phyloP scores from a whole-genome alignment of 192 early-diverging fungal species.

The Spizellomyces punctatus region DNA sequence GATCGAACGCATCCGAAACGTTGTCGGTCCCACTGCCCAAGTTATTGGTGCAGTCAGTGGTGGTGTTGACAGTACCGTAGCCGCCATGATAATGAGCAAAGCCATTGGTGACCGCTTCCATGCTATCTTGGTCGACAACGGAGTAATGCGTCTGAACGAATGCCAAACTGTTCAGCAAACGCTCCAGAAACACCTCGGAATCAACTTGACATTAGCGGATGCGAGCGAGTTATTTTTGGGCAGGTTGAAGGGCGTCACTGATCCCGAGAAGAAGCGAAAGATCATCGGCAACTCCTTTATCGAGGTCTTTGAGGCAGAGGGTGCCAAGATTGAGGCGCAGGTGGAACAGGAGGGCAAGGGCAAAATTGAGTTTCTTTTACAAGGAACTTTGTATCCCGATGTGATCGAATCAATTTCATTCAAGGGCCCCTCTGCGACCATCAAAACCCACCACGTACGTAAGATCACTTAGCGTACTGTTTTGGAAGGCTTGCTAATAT shows the following conservation, averaged over 20 bases:
- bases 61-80: constrained; percentile 96
- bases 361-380: constrained; percentile 91
- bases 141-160: constrained; percentile 98
- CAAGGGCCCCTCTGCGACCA: constrained; percentile 98
- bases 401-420: constrained; percentile 98
- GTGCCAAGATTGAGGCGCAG: constrained; percentile 80
- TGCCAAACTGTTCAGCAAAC: constrained; percentile 82
- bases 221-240: constrained; percentile 77
- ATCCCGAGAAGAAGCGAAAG: constrained; percentile 98
- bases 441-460: constrained; percentile 96
- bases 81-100: constrained; percentile 93
- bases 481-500: neutral
- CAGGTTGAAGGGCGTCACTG: constrained; percentile 85
- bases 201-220: constrained; percentile 94
- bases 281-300: constrained; percentile 99
- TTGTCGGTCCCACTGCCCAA: constrained; percentile 88
- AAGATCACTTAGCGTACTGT: too few relatives aligned
- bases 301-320: constrained; percentile 95
- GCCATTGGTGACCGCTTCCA: constrained; percentile 99
- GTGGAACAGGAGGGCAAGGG: constrained; percentile 72
- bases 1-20: constrained; percentile 85
- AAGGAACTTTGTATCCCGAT: constrained; percentile 98
- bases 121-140: constrained; percentile 96
- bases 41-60: constrained; percentile 97
- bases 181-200: constrained; percentile 86